Evolutionary conservation across 2,329 filamentous ascomycete species (phyloP).

Genomic region (Cadophora luteo-olivacea): DNA sequence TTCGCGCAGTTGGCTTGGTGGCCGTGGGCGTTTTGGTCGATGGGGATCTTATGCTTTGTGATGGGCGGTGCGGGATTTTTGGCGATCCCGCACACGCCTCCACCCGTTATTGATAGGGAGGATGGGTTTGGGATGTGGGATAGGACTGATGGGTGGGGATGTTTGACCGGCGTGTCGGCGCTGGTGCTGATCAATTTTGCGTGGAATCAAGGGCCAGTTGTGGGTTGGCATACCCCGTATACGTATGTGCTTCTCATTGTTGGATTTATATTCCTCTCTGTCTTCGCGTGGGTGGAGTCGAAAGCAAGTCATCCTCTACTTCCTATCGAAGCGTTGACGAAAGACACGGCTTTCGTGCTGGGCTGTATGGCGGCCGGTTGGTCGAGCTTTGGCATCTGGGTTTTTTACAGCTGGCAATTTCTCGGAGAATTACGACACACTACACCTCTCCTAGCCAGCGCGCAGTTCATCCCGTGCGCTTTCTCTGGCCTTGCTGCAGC

Average conservation of each 20-base stretch:
- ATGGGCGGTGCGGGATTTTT: constrained; percentile 46
- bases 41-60: constrained; percentile 49
- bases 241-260: constrained; percentile 58
- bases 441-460: constrained; percentile 43
- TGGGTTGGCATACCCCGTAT: constrained; percentile 40
- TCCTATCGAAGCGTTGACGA: constrained; percentile 57
- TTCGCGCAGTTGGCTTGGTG: constrained; percentile 53
- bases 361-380: constrained; percentile 40
- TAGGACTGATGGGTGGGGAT: constrained; percentile 51
- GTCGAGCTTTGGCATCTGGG: constrained; percentile 42
- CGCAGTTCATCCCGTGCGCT: constrained; percentile 41
- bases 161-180: constrained; percentile 53
- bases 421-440: constrained; percentile 38
- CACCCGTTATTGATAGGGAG: constrained; percentile 41
- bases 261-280: constrained; percentile 57
- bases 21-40: constrained; percentile 58
- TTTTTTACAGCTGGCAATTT: constrained; percentile 40
- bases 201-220: constrained; percentile 50
- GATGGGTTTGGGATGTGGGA: constrained; percentile 29
- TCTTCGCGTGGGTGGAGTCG: constrained; percentile 62
- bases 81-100: constrained; percentile 47
- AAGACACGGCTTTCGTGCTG: constrained; percentile 56
- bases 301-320: constrained; percentile 59
- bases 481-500: constrained; percentile 45
- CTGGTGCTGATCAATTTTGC: constrained; percentile 63